Percentiles rank a stretch among this genome's conserved stretches.
phyloP scores from a whole-genome alignment of 202 grass and related monocot species.

The Panicum hallii region DNA sequence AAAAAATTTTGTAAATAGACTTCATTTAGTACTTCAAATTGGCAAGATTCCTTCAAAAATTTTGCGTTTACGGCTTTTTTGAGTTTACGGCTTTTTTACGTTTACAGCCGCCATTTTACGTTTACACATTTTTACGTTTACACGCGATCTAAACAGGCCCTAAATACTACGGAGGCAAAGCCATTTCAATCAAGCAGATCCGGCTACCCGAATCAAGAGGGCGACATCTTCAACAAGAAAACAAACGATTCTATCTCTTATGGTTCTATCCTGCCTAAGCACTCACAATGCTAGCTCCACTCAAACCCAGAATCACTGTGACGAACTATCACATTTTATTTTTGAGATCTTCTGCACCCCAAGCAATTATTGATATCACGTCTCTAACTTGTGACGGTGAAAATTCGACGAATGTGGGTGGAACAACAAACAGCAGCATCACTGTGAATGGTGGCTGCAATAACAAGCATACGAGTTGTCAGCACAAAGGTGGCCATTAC shows the following conservation, averaged over 20 bases:
- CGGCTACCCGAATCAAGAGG: background rate
- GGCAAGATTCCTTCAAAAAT: too few relatives aligned
- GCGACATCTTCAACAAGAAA: background rate
- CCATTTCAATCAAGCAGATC: background rate
- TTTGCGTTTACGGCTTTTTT: too few relatives aligned
- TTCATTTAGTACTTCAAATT: too few relatives aligned
- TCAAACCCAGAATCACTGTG: background rate
- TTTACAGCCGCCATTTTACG: too few relatives aligned
- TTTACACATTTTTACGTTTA: too few relatives aligned
- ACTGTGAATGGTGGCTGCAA: constrained; percentile 35
- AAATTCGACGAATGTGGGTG: constrained; percentile 46
- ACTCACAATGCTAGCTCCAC: constrained; percentile 6
- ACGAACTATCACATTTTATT: constrained; percentile 32
- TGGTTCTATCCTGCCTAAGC: background rate
- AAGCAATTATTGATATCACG: constrained; percentile 27
- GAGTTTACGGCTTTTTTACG: too few relatives aligned
- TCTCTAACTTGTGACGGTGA: constrained; percentile 15
- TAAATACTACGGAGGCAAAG: background rate
- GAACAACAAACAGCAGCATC: constrained; percentile 5
- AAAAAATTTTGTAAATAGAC: too few relatives aligned
- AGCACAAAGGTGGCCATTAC: background rate
- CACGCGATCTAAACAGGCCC: too few relatives aligned
- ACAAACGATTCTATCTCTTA: background rate
- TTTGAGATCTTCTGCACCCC: background rate
- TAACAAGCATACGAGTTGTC: constrained; percentile 30